These are phyloP conservation scores for Candida sp. DNA, from an alignment of 1,139 yeast species.

Conservation along the genomic window DNA sequence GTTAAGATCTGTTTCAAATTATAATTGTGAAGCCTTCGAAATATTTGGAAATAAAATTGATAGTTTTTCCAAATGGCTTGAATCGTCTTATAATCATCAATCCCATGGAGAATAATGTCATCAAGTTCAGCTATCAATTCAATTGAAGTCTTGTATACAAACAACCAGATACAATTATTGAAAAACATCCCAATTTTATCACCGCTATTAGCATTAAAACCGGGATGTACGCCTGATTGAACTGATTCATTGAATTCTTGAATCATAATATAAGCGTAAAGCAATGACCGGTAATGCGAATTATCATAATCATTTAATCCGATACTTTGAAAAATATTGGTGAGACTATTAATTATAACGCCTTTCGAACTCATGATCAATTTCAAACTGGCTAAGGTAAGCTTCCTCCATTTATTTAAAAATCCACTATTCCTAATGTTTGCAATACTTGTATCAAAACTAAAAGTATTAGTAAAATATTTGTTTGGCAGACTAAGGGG, in stretches of 20 bases:
- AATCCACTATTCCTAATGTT: not conserved
- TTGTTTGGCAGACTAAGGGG: not conserved
- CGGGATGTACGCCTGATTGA: conserved; percentile 16
- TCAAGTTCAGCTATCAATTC: conserved; percentile 12
- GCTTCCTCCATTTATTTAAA: not conserved
- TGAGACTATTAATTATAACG: not conserved
- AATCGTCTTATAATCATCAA: not conserved
- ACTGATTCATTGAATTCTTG: conserved; percentile 19
- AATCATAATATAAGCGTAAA: conserved; percentile 22
- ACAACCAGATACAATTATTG: conserved; percentile 18
- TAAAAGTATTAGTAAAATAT: not conserved
- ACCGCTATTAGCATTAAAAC: conserved; percentile 21
- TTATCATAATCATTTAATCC: not conserved
- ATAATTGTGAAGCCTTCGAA: conserved; percentile 14
- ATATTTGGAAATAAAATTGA: conserved; percentile 15
- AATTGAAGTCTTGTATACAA: conserved; percentile 16
- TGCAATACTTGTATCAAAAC: not conserved
- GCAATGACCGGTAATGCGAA: conserved; percentile 12
- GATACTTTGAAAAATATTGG: not conserved
- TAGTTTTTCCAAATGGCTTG: conserved; percentile 13
- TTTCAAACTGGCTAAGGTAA: not conserved
- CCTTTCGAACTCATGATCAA: not conserved
- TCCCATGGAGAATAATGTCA: not conserved
- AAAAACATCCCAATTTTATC: conserved; percentile 7
- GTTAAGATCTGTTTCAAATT: conserved; percentile 11